Evolutionary conservation across 2,329 filamentous ascomycete species (phyloP), one percentile per base, ranked within the genome.

Genomic region (Pseudocercospora ulei): DNA sequence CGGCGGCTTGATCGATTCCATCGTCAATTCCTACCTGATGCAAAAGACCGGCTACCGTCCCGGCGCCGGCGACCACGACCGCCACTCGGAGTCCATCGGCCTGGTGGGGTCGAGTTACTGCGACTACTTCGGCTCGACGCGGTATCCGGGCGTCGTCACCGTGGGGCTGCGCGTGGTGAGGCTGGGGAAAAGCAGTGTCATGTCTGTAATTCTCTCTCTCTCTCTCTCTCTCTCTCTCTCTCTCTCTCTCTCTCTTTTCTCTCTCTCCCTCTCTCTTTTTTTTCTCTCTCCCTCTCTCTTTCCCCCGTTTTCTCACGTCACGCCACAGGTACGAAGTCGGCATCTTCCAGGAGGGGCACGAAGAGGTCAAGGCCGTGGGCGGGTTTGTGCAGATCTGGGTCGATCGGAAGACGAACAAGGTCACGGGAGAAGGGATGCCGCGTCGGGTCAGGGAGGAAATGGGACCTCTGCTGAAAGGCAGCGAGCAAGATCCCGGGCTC

Each of bases 21-120:
- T 93, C 42, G 77, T 93, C 58, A 96, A 95, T 62, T 73, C 80
- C 33, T 96, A 90, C 61, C 73, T 96, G 11, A 85, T 93, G 46
- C 69, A 79, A 35, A 69, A 82, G 54, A 92, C 84, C 61, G 73
- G 73, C 7, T 74, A 87, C 84, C 80, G 2, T 58, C 73, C 2
- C 78, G 87, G 41, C 11, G 36, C 40, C 20, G 35, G 18, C 9
- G 31, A 73, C 90, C 34, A 65, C 80, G 47, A 85, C 84, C n/a
- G n/a, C n/a, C n/a, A 3, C 73, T 81, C 80, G 1, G 59, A 73
- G 1, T 78, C 87, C 51, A 82, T 90, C 49, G 84, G 82, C 13
- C 72, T 96, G 16, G 85, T 90, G 33, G 87, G 87, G 1, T 82
- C 86, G 56, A 81, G 82, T 1, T 79, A 86, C 58, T 87, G 80